Percentiles rank a stretch among this genome's conserved stretches.
phyloP scores from a whole-genome alignment of 1,284 basidiomycete genomes.

The Puccinia coronata region DNA sequence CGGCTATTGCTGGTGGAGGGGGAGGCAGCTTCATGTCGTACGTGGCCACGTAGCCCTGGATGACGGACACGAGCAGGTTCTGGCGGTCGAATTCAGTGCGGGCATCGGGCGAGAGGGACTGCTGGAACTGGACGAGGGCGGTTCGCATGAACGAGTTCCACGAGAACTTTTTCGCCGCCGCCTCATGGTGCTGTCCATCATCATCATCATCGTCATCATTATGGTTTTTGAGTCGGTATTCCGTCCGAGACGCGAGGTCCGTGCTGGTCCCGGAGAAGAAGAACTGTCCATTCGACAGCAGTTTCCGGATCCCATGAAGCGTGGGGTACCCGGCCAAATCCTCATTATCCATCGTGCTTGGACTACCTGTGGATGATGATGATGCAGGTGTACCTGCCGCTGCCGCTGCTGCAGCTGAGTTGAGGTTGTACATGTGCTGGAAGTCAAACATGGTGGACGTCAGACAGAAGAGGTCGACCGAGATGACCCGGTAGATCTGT shows the following conservation, averaged over 20 bases:
- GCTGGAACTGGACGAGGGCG: constrained; percentile 58
- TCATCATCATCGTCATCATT: constrained; percentile 54
- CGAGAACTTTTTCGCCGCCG: constrained; percentile 53
- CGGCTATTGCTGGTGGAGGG: constrained; percentile 64
- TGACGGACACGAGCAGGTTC: constrained; percentile 69
- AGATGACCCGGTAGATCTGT: constrained; percentile 60
- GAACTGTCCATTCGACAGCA: constrained; percentile 86
- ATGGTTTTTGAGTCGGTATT: constrained; percentile 67
- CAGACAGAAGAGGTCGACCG: constrained; percentile 62
- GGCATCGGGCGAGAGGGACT: constrained; percentile 60
- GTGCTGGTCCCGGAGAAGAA: constrained; percentile 85
- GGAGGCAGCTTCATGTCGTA: constrained; percentile 69
- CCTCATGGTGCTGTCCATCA: too few species aligned
- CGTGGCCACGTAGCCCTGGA: constrained; percentile 85
- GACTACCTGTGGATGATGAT: too few species aligned
- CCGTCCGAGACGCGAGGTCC: constrained; percentile 79
- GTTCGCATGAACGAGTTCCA: constrained; percentile 67
- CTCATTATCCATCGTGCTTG: too few species aligned
- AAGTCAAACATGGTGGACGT: constrained; percentile 60
- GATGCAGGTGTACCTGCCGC: too few species aligned
- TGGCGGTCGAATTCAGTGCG: constrained; percentile 58
- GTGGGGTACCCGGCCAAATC: too few species aligned
- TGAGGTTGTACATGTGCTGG: constrained; percentile 48
- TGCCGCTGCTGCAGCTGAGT: too few species aligned
- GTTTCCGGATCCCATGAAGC: constrained; percentile 75